phyloP scores from a whole-genome alignment of 768 basidiomycete species.

The Suillus ampliporus region DNA sequence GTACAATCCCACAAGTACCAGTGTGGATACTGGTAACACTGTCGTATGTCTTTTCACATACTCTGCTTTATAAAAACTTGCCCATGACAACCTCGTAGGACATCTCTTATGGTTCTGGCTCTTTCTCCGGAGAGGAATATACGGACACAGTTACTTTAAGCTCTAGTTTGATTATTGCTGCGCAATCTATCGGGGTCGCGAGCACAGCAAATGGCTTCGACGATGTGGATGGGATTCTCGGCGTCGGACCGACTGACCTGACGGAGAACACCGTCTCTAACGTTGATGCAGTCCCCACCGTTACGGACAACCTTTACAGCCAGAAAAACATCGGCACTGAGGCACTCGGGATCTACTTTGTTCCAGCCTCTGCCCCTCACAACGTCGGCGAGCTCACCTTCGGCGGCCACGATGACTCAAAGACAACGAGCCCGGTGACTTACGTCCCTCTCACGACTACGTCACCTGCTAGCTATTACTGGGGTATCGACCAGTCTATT shows the following conservation, averaged over 20 bases:
- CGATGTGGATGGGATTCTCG: conserved; percentile 46
- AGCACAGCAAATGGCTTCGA: conserved; percentile 27
- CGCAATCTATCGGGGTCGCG: conserved; percentile 47
- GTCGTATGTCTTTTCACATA: conserved; percentile 20
- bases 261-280: conserved; percentile 31
- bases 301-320: conserved; percentile 39
- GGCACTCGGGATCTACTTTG: conserved; percentile 41
- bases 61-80: neutral
- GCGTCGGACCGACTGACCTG: conserved; percentile 40
- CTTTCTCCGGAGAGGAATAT: conserved; percentile 25
- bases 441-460: conserved; percentile 33
- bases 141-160: conserved; percentile 23
- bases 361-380: conserved; percentile 26
- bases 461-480: conserved; percentile 28
- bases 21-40: conserved; percentile 25
- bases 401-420: conserved; percentile 28
- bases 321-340: conserved; percentile 35
- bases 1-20: conserved; percentile 26
- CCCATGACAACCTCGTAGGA: conserved; percentile 13
- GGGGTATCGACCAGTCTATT: conserved; percentile 40
- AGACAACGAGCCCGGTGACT: conserved; percentile 18
- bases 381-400: conserved; percentile 33
- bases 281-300: conserved; percentile 33
- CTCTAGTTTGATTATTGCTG: conserved; percentile 18
- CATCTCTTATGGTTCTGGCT: conserved; percentile 27